Conservation (phyloP, 208 protist genomes). For the Acanthamoeba triangularis region DNA sequence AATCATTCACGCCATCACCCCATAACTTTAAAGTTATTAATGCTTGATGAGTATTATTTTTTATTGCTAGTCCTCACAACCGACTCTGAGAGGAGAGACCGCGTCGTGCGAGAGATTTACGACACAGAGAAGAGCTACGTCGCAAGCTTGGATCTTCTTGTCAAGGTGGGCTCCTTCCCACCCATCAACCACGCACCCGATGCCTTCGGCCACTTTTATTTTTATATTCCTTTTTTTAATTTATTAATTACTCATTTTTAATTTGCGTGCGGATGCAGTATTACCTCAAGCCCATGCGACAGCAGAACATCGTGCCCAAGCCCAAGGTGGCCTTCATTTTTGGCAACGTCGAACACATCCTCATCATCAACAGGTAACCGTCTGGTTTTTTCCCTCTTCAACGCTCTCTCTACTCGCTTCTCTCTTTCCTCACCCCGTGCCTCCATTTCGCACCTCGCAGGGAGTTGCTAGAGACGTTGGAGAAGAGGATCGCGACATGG, state of each 20-base stretch:
- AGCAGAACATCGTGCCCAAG: constrained; percentile 58
- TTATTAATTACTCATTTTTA: background rate
- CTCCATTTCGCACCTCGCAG: background rate
- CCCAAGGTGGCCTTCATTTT: constrained; percentile 69
- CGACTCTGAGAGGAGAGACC: constrained; percentile 33
- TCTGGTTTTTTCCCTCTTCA: background rate
- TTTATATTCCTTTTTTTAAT: background rate
- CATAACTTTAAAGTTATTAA: background rate
- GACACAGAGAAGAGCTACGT: constrained; percentile 73
- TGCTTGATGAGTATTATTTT: background rate
- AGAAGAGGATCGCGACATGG: constrained; percentile 38
- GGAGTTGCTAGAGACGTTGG: constrained; percentile 56
- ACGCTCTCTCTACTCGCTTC: background rate
- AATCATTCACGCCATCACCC: background rate
- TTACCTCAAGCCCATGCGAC: constrained; percentile 71
- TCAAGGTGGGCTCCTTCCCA: background rate
- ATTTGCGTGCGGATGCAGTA: background rate
- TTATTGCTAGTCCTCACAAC: background rate
- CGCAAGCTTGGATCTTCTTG: constrained; percentile 41
- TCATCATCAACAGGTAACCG: constrained; percentile 66
- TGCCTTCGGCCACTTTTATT: background rate
- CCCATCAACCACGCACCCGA: no score
- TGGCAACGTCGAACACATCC: constrained; percentile 66
- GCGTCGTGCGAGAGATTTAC: constrained; percentile 51
- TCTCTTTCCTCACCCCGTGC: background rate